Evolutionary conservation across 306 rosid species (phyloP).

Genomic region (Trifolium subterraneum): DNA sequence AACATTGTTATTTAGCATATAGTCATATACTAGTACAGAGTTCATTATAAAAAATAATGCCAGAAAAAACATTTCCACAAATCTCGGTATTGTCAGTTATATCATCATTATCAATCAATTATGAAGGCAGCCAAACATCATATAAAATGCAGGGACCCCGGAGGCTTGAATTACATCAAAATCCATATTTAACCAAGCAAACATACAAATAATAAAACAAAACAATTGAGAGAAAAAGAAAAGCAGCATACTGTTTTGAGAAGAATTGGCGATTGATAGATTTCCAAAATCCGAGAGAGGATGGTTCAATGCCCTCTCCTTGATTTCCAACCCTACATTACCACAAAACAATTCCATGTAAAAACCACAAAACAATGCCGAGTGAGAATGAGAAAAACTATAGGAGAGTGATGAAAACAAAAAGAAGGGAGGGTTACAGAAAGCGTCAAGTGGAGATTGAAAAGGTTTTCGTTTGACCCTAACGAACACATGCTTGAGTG

Average conservation of each 20-base stretch:
- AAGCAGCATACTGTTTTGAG: conserved; percentile 55
- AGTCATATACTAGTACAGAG: not conserved
- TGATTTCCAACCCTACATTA: conserved; percentile 77
- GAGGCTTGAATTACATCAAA: too few relatives aligned
- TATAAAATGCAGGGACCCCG: too few relatives aligned
- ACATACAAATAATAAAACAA: not conserved
- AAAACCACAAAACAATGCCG: not conserved
- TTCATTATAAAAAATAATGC: not conserved
- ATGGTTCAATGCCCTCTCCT: conserved; percentile 81
- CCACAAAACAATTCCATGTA: not conserved
- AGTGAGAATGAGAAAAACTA: not conserved
- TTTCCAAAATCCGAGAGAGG: conserved; percentile 73
- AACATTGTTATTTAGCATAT: too few relatives aligned
- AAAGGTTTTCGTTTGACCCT: conserved; percentile 86
- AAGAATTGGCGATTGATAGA: conserved; percentile 61
- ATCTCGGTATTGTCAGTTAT: too few relatives aligned
- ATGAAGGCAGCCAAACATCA: too few relatives aligned
- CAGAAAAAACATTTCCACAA: not conserved
- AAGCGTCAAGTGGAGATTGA: conserved; percentile 76
- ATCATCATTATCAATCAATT: too few relatives aligned
- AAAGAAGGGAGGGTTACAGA: conserved; percentile 54
- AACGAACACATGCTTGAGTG: conserved; percentile 72
- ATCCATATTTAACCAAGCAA: too few relatives aligned
- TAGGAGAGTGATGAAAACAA: not conserved
- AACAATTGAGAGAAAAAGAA: conserved; percentile 13